phyloP scores from a whole-genome alignment of 164 flowering plant species.

The Magnolia officinalis region DNA sequence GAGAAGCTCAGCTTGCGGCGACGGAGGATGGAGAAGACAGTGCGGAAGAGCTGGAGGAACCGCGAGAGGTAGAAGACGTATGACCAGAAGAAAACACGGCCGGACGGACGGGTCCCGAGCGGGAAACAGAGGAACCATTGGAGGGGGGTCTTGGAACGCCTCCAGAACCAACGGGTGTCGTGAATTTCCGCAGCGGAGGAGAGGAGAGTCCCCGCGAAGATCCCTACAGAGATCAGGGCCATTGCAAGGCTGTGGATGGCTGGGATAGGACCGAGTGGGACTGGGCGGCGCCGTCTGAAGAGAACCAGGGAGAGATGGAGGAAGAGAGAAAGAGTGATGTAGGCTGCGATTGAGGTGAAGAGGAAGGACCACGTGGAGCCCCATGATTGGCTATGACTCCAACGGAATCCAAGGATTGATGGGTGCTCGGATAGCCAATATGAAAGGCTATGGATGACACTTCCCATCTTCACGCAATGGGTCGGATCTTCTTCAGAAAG shows the following conservation, averaged over 20 bases:
- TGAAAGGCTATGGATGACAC: conserved; percentile 12
- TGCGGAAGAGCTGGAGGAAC: conserved; percentile 55
- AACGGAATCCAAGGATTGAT: conserved; percentile 54
- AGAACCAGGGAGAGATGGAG: conserved; percentile 38
- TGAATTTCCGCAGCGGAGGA: conserved; percentile 77
- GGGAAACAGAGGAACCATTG: conserved; percentile 94
- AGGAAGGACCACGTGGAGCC: conserved; percentile 89
- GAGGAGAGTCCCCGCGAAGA: conserved; percentile 58
- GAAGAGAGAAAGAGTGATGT: conserved; percentile 38
- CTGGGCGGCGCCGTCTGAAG: conserved; percentile 32
- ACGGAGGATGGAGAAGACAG: conserved; percentile 47
- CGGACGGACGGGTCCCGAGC: conserved; percentile 75
- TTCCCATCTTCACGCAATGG: background rate
- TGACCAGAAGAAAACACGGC: conserved; percentile 93
- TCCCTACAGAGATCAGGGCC: conserved; percentile 49
- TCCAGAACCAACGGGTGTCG: conserved; percentile 82
- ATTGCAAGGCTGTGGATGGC: conserved; percentile 62
- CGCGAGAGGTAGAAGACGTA: conserved; percentile 70
- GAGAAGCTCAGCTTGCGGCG: conserved; percentile 42
- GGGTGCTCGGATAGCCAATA: conserved; percentile 83
- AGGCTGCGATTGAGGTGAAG: conserved; percentile 46
- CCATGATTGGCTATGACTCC: conserved; percentile 65
- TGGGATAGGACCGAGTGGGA: conserved; percentile 67
- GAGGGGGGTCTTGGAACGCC: conserved; percentile 55
- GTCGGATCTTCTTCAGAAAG: background rate